Base-by-base conservation (phyloP, 1,139 yeast species). In the Blastobotrys arbuscula region DNA sequence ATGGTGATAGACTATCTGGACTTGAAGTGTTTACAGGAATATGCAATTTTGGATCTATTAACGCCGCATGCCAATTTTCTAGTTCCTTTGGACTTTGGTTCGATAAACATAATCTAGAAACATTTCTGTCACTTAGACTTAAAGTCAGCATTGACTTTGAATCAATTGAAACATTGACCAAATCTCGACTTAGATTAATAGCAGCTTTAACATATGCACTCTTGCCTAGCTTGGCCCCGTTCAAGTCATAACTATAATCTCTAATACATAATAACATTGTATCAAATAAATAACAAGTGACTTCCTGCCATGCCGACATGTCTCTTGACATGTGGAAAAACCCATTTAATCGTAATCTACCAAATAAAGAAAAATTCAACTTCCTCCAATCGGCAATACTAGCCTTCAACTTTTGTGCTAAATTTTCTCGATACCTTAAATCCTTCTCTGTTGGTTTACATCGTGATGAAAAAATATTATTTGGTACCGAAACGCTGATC, bases 231-330 rank as follows among this genome's bases (percentile, higher is more conserved):
- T 21, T 49, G 39, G 28, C 49, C 23, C 31, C 37, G 15, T 3
- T 35, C 19, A 20, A 34, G 38, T 44, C 47, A 16, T 20, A 47
- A 18, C 47, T 35, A 30, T 43, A 50, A 15, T 49, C 51, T 16
- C 55, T 53, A 13, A 54, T 46, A 15, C 57, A 47, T 19, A 59
- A 41, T 12, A 59, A 50, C 34, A 54, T 51, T 13, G 44, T 45
- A 12, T 56, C 59, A 49, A 56, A 59, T 40, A 59, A 33, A 36
- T 56, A 59, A 44, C 62, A 59, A 18, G 55, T 54, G 31, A 54
- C 50, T 21, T 50, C 44, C 38, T 57, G 57, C 61, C 61, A 57
- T 6, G 53, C 36, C 16, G 44, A 30, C 39, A 47, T 41, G 44
- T 58, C 57, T 15, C 52, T 43, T 2, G 60, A 56, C 19, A 59